Base-by-base conservation (phyloP, 768 basidiomycete genomes). In the Phaffia australis region DNA sequence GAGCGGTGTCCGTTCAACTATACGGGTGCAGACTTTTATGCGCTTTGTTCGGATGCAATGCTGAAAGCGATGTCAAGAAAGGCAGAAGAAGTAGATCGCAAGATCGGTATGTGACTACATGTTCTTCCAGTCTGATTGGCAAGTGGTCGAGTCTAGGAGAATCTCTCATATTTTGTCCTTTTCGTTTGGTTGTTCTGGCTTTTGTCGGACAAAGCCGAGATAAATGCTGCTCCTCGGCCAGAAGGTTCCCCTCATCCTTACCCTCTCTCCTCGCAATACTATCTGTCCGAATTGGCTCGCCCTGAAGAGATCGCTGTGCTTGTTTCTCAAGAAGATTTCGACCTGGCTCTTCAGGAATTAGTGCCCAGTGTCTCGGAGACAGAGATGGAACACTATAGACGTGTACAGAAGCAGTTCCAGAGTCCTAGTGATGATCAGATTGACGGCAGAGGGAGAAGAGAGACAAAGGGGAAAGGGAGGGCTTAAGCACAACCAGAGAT, bases 11-110 rank as follows among this genome's bases (percentile, higher is more conserved):
- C 90, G 0, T 89, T 93, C 80, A 90, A 92, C 74, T 92, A 87
- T 74, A 98, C 95, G 2, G 95, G 95, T 54, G 95, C 95, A 51
- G 95, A 99, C 75, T 92, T 98, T 70, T 98, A 99, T 78, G 95
- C 95, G 0, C 79, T 99, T 11, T 98, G 95, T 76, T 88, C 91
- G 6, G 94, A 99, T 76, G 93, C 95, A 1, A 84, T 99, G 82
- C 80, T 99, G 65, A 88, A 88, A 75, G 90, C 95, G 14, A 94
- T 99, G 85, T 85, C 89, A 25, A 79, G 88, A 48, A 90, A 87
- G 70, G 93, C 95, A 0, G 81, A 83, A 68, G 82, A 81, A 59
- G 78, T 98, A 18, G 94, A 98, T 68, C 74, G 73, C 8, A 85
- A 82, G 71, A 86, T 98, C 57, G 83, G 87, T 86, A 71, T 58